A percentile compares a stretch with the other conserved stretches of the same genome.
Conservation (phyloP, 75 land plant species). For the Isoetes taiwanensis region DNA sequence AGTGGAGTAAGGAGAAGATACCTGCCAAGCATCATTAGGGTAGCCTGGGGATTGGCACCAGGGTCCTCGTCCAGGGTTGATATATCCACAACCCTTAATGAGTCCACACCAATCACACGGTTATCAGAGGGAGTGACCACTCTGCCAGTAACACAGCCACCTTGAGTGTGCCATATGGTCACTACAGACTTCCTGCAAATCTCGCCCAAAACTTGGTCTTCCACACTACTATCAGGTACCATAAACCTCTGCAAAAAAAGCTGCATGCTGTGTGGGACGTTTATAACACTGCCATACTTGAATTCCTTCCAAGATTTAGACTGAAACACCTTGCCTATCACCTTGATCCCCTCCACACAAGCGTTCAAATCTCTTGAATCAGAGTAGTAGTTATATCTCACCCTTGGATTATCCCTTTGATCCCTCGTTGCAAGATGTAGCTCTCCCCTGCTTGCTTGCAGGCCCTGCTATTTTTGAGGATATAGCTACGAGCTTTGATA, state of each 20-base stretch:
- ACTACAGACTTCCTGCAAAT: neutral
- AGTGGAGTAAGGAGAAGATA: no score
- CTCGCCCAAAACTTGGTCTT: neutral
- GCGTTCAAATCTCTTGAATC: conserved; percentile 6
- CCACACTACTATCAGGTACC: neutral
- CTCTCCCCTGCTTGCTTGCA: no score
- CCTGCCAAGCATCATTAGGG: conserved; percentile 17
- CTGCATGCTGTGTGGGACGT: no score
- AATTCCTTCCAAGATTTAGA: neutral
- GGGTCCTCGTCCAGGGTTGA: conserved; percentile 6
- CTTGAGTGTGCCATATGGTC: conserved; percentile 11
- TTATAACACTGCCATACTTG: no score
- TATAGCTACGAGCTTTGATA: no score
- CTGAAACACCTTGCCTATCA: conserved; percentile 6
- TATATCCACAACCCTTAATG: conserved; percentile 7
- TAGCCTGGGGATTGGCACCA: conserved; percentile 15
- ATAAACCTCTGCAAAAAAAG: no score
- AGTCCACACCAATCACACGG: conserved; percentile 8
- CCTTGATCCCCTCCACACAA: conserved; percentile 8
- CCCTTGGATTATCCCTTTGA: conserved; percentile 8
- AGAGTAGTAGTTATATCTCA: conserved; percentile 10
- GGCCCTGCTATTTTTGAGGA: no score
- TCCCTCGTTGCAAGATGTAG: no score
- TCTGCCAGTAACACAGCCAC: conserved; percentile 5
- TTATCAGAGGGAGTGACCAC: conserved; percentile 13